Conservation (phyloP, 495 filamentous ascomycete species). For the Choiromyces venosus region DNA sequence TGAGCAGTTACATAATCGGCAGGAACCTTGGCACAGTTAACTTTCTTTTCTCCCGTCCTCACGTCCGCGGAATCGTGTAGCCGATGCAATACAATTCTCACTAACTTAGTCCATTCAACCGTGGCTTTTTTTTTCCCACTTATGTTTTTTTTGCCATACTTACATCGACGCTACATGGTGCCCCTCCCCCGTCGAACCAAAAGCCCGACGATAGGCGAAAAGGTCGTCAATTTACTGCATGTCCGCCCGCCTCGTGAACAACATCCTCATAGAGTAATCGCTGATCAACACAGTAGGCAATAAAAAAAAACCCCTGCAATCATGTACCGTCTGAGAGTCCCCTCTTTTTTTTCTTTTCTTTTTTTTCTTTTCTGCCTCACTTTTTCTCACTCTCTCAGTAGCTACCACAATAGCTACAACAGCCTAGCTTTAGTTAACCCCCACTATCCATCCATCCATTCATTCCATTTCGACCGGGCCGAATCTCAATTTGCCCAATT, state of each 20-base stretch:
- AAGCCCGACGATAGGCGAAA: slow-evolving; percentile 17
- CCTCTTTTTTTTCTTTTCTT: background rate
- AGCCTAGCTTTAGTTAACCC: background rate
- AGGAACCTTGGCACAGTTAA: too few species aligned
- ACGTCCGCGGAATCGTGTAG: background rate
- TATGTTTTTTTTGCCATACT: background rate
- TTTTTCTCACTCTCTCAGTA: background rate
- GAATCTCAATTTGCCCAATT: background rate
- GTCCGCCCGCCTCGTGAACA: background rate
- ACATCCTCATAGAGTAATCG: background rate
- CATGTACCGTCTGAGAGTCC: slow-evolving; percentile 1
- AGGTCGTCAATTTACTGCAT: slow-evolving; percentile 19
- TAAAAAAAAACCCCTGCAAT: slow-evolving; percentile 24
- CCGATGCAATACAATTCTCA: background rate
- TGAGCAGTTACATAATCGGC: too few species aligned
- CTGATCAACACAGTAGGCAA: slow-evolving; percentile 4
- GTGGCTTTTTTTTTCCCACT: slow-evolving; percentile 1
- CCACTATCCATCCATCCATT: too few species aligned
- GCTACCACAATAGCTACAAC: background rate
- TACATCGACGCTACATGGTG: background rate
- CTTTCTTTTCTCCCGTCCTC: background rate
- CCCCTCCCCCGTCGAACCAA: slow-evolving; percentile 14
- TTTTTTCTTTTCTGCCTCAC: background rate
- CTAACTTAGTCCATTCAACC: background rate
- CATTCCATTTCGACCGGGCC: background rate